Conservation (phyloP, 2,329 filamentous ascomycete species). For the Fusarium sororula region DNA sequence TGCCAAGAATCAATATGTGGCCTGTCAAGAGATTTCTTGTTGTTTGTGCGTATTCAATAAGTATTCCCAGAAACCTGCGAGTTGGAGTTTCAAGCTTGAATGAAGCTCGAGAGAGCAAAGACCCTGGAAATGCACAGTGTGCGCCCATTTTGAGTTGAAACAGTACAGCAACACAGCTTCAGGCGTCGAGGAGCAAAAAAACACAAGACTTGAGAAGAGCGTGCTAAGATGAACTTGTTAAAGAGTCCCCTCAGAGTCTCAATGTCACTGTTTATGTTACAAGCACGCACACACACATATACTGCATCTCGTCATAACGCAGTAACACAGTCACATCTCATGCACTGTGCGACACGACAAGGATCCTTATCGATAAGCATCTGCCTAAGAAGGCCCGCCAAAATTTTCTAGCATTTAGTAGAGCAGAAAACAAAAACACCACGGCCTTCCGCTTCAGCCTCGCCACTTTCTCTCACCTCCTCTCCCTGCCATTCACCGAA, state of each 20-base stretch:
- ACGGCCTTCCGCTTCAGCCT: conserved; percentile 37
- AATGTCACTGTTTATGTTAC: too few relatives aligned
- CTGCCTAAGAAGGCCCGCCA: conserved; percentile 38
- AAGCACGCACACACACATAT: neutral
- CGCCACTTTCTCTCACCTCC: conserved; percentile 24
- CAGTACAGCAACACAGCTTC: neutral
- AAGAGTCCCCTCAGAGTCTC: too few relatives aligned
- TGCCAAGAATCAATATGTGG: too few relatives aligned
- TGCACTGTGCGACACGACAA: conserved; percentile 24
- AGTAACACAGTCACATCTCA: neutral
- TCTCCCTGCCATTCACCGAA: neutral
- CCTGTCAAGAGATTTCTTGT: neutral
- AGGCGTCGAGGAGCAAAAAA: too few relatives aligned
- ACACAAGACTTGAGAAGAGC: too few relatives aligned
- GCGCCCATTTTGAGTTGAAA: neutral
- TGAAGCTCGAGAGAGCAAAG: neutral
- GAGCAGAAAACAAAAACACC: conserved; percentile 32
- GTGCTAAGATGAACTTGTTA: too few relatives aligned
- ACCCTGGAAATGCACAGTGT: conserved; percentile 38
- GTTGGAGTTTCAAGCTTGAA: neutral
- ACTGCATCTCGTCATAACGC: neutral
- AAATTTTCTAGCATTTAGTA: conserved; percentile 39
- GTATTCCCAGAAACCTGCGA: neutral
- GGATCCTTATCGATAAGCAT: conserved; percentile 48
- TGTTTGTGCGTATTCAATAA: neutral